Conservation (phyloP, 1,284 basidiomycete species). For the Phlebopus sp. region DNA sequence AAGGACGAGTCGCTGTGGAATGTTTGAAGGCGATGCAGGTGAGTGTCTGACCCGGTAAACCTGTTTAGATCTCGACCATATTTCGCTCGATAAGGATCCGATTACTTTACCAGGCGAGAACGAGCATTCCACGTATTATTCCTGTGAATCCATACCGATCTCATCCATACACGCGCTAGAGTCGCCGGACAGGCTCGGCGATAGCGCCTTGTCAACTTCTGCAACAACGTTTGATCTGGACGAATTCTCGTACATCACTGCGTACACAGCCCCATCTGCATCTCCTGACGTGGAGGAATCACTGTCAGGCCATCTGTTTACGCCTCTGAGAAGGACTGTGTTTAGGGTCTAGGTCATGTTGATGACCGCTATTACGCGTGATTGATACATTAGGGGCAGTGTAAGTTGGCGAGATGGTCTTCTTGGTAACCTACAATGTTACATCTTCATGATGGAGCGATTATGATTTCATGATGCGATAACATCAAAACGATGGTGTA, state of each 20-base stretch:
- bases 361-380: not conserved
- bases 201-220: slow-evolving; percentile 14
- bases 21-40: slow-evolving; percentile 15
- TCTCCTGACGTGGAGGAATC: slow-evolving; percentile 19
- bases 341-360: slow-evolving; percentile 3
- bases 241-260: slow-evolving; percentile 33
- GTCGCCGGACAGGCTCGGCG: slow-evolving; percentile 12
- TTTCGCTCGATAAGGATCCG: slow-evolving; percentile 11
- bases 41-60: not conserved
- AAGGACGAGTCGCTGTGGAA: slow-evolving; percentile 16
- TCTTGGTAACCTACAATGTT: too few species aligned
- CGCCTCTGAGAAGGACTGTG: slow-evolving; percentile 3
- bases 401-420: slow-evolving; percentile 11
- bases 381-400: not conserved
- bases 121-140: slow-evolving; percentile 5
- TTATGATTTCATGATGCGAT: slow-evolving; percentile 23
- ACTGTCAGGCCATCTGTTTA: not conserved
- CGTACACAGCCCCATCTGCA: slow-evolving; percentile 31
- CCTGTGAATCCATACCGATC: slow-evolving; percentile 11
- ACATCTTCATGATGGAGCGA: slow-evolving; percentile 4
- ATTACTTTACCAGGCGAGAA: slow-evolving; percentile 1
- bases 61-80: not conserved
- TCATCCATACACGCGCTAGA: slow-evolving; percentile 7
- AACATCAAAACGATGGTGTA: slow-evolving; percentile 20
- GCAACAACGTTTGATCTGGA: slow-evolving; percentile 23